Percentiles rank a stretch among this genome's conserved stretches.
These are phyloP conservation scores for Phytophthora palmivora DNA, from an alignment of 352 stramenopile genomes.

Conservation along the genomic window DNA sequence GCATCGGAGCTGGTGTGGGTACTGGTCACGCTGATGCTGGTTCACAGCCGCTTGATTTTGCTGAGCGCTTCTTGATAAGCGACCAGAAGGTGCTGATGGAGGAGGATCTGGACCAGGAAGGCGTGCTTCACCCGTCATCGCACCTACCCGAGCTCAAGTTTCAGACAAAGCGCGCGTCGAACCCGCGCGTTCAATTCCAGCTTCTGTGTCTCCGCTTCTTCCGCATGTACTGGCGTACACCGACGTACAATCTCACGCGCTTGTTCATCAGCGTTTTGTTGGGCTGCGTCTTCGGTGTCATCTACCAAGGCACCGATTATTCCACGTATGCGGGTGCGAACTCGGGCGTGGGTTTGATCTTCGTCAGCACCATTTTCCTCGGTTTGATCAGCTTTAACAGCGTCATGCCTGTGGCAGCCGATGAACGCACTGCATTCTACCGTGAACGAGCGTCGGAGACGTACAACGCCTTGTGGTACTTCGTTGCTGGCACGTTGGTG, in stretches of 20 bases:
- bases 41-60: conserved; percentile 17
- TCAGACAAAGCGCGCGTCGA: too few relatives aligned
- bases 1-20: conserved; percentile 41
- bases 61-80: conserved; percentile 52
- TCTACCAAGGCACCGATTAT: too few relatives aligned
- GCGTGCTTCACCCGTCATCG: conserved; percentile 37
- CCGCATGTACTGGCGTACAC: too few relatives aligned
- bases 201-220: too few relatives aligned
- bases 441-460: too few relatives aligned
- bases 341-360: conserved; percentile 72
- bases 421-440: too few relatives aligned
- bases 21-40: conserved; percentile 36
- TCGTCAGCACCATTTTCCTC: conserved; percentile 83
- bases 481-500: too few relatives aligned
- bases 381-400: conserved; percentile 81
- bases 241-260: conserved; percentile 88
- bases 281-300: conserved; percentile 75
- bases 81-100: conserved; percentile 47
- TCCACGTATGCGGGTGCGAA: conserved; percentile 50
- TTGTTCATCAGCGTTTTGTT: conserved; percentile 74
- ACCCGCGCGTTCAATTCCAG: too few relatives aligned
- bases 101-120: conserved; percentile 50
- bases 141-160: too few relatives aligned
- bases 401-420: conserved; percentile 76
- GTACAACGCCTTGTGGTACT: too few relatives aligned